Conservation (phyloP, 306 rosid species). For the Astragalus glycyphyllos region DNA sequence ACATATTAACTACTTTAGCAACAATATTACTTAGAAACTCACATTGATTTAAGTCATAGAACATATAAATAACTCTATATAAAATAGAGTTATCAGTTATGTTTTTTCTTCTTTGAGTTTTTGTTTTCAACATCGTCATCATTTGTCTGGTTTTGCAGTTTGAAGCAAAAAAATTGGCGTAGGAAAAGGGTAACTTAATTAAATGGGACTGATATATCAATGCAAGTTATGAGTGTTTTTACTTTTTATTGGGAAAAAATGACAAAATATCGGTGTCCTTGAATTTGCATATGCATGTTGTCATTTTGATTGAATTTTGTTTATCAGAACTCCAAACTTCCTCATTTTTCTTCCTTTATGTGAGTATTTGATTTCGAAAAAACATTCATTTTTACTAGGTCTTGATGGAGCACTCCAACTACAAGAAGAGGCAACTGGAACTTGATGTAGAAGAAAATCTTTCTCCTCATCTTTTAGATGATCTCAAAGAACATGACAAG, state of each 20-base stretch:
- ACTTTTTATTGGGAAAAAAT: neutral
- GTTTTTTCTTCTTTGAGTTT: no score
- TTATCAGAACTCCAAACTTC: neutral
- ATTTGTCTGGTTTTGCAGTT: no score
- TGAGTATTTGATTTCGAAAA: constrained; percentile 41
- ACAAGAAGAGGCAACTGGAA: neutral
- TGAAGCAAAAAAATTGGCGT: no score
- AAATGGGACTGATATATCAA: no score
- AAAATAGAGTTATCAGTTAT: no score
- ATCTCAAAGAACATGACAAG: constrained; percentile 32
- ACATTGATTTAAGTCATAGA: no score
- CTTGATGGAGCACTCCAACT: neutral
- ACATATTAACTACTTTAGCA: no score
- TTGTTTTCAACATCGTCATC: no score
- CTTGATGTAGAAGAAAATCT: neutral
- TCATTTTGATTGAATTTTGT: constrained; percentile 39
- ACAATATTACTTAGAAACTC: no score
- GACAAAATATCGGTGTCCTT: neutral
- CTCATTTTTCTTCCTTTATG: neutral
- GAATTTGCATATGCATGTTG: constrained; percentile 45
- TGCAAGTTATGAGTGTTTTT: no score
- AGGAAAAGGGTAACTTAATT: no score
- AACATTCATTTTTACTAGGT: neutral
- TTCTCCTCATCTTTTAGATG: neutral
- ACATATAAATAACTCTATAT: no score